Percentiles rank a stretch among this genome's conserved stretches.
phyloP scores from a whole-genome alignment of 2,329 filamentous ascomycete species.

The Fusarium tuaranense region DNA sequence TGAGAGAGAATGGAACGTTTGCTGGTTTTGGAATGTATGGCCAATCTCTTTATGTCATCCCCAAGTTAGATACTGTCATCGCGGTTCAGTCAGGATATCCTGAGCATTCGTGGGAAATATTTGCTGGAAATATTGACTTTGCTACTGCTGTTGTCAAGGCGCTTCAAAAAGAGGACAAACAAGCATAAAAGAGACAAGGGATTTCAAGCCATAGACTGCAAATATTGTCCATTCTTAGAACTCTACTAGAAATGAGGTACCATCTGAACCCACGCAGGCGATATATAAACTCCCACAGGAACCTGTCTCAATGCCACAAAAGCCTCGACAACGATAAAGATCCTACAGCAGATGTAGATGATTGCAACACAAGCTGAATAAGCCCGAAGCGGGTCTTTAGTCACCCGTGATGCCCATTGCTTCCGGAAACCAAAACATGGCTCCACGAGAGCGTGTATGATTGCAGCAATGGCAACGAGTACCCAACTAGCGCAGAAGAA shows the following conservation, averaged over 20 bases:
- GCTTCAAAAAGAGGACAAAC: not conserved
- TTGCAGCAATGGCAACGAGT: not conserved
- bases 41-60: slow-evolving; percentile 27
- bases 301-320: slow-evolving; percentile 7
- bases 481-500: not conserved
- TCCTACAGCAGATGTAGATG: not conserved
- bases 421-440: not conserved
- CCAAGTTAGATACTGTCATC: slow-evolving; percentile 11
- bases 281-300: slow-evolving; percentile 6
- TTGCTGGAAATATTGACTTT: slow-evolving; percentile 24
- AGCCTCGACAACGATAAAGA: slow-evolving; percentile 5
- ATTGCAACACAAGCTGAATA: not conserved
- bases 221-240: not conserved
- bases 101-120: slow-evolving; percentile 30
- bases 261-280: slow-evolving; percentile 11
- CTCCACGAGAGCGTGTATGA: not conserved
- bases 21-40: slow-evolving; percentile 32
- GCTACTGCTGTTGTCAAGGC: slow-evolving; percentile 21
- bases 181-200: too few relatives aligned
- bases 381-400: not conserved
- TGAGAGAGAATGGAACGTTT: slow-evolving; percentile 25
- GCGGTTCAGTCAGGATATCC: slow-evolving; percentile 35
- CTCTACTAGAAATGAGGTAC: slow-evolving; percentile 8
- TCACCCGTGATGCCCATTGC: not conserved
- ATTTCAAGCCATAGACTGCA: not conserved